Percentiles rank a stretch among this genome's conserved stretches.
These are phyloP conservation scores for Osmozyma mogii DNA, from an alignment of 805 yeast species.

Conservation along the genomic window DNA sequence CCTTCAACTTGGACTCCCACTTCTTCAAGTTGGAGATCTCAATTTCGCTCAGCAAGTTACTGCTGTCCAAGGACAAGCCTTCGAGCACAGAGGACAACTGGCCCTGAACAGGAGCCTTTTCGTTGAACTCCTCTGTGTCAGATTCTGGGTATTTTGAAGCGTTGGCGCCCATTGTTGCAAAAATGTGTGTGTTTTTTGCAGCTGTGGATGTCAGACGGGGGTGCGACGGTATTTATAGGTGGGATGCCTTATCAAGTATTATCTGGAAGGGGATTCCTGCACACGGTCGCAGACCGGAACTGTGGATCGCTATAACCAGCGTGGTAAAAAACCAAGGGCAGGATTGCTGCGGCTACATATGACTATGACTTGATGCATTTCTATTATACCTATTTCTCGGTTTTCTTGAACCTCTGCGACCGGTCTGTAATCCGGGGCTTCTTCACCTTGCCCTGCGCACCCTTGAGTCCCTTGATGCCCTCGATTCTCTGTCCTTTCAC, in stretches of 20 bases:
- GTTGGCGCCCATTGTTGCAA: slow-evolving; percentile 1
- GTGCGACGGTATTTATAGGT: too few species aligned
- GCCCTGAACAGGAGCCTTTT: background rate
- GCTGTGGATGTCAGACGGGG: too few species aligned
- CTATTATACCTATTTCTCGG: too few species aligned
- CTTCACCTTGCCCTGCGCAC: slow-evolving; percentile 33
- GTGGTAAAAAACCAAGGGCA: too few species aligned
- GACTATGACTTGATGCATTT: too few species aligned
- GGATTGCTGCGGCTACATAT: too few species aligned
- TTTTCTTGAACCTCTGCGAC: slow-evolving; percentile 42
- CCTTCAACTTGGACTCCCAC: slow-evolving; percentile 40
- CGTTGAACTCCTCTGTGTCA: slow-evolving; percentile 1
- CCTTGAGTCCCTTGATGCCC: slow-evolving; percentile 37
- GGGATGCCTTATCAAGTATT: too few species aligned
- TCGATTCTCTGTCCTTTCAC: slow-evolving; percentile 54
- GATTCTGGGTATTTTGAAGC: background rate
- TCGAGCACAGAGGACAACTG: slow-evolving; percentile 1
- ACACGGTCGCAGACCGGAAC: too few species aligned
- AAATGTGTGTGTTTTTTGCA: too few species aligned
- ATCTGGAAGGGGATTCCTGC: too few species aligned
- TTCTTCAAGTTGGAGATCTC: slow-evolving; percentile 22
- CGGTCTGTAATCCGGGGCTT: slow-evolving; percentile 55
- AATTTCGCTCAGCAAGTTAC: too few species aligned
- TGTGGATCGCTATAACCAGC: too few species aligned
- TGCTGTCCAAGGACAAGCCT: slow-evolving; percentile 3